These are phyloP conservation scores for Plasmopara viticola DNA, from an alignment of 352 stramenopile genomes.

Conservation along the genomic window DNA sequence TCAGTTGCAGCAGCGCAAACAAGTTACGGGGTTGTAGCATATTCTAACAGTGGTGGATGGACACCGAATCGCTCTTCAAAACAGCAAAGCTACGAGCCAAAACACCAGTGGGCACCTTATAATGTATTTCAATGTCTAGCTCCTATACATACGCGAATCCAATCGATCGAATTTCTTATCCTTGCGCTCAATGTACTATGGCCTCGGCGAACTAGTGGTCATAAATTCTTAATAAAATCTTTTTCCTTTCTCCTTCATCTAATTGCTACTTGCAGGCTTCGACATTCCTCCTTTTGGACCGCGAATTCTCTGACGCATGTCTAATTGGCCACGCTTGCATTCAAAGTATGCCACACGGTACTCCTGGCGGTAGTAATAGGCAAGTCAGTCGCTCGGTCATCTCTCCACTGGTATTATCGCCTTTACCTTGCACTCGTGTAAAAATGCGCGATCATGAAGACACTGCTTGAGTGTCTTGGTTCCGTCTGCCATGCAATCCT, in stretches of 20 bases:
- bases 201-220: too few species aligned
- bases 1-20: too few species aligned
- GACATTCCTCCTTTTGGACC: conserved; percentile 67
- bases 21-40: too few species aligned
- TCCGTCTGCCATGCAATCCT: conserved; percentile 75
- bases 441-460: conserved; percentile 57
- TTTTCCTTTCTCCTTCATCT: neutral
- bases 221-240: neutral
- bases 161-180: too few species aligned
- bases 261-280: conserved; percentile 32
- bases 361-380: conserved; percentile 28
- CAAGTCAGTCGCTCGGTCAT: conserved; percentile 3
- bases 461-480: conserved; percentile 71
- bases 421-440: conserved; percentile 61
- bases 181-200: neutral
- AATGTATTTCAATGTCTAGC: too few species aligned
- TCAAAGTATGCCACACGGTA: conserved; percentile 80
- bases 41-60: too few species aligned
- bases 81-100: too few species aligned
- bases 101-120: too few species aligned
- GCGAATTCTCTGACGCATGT: conserved; percentile 79
- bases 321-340: conserved; percentile 76
- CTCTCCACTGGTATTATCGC: neutral
- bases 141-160: too few species aligned
- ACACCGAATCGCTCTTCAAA: too few species aligned